Conservation (phyloP, 2,329 filamentous ascomycete species). For the Verticillium alfalfae region DNA sequence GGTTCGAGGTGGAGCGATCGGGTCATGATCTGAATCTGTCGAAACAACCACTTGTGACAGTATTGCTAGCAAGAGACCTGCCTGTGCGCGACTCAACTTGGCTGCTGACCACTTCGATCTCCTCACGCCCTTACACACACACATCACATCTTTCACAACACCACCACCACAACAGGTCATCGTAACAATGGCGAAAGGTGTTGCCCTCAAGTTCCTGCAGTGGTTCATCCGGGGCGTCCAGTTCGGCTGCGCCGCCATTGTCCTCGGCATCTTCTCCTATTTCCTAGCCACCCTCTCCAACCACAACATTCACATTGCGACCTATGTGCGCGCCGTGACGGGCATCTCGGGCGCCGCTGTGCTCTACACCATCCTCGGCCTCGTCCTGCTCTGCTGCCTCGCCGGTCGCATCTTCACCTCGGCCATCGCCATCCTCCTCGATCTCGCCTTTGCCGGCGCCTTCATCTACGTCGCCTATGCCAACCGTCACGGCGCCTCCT, state of each 20-base stretch:
- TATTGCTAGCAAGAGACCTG: not conserved
- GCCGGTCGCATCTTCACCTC: conserved; percentile 71
- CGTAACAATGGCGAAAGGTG: conserved; percentile 52
- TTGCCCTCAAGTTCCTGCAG: conserved; percentile 63
- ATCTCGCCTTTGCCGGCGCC: conserved; percentile 67
- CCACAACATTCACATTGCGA: conserved; percentile 57
- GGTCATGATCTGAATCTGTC: not conserved
- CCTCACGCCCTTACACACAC: not conserved
- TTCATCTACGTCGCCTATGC: conserved; percentile 80
- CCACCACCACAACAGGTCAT: not conserved
- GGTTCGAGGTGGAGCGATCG: not conserved
- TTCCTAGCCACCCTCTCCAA: conserved; percentile 70
- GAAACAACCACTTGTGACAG: not conserved
- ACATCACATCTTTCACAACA: not conserved
- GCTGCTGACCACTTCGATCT: not conserved
- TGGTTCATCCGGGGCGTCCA: conserved; percentile 69
- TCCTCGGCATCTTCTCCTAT: conserved; percentile 78
- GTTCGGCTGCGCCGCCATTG: conserved; percentile 65
- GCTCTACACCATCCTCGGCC: conserved; percentile 68
- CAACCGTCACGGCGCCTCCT: conserved; percentile 62
- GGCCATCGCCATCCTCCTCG: conserved; percentile 66
- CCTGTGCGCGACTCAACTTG: too few species aligned
- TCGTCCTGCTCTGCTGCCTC: conserved; percentile 72
- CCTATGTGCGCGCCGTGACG: conserved; percentile 66
- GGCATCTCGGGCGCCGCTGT: conserved; percentile 71